phyloP scores from a whole-genome alignment of 108 stramenopile species.

The Skeletonema potamos region DNA sequence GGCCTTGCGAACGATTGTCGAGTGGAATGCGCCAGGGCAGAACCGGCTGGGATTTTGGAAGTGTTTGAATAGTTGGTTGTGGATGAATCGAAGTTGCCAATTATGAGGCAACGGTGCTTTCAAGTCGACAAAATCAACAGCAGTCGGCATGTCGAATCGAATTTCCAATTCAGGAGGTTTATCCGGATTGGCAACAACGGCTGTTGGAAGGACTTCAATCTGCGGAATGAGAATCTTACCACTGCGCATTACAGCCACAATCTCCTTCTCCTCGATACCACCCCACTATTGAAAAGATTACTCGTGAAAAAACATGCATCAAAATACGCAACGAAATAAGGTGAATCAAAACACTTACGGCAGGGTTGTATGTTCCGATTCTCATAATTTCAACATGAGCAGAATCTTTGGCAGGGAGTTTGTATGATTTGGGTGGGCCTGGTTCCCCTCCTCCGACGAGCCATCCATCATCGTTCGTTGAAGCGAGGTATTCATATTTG shows the following conservation, averaged over 20 bases:
- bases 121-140: slow-evolving; percentile 55
- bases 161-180: slow-evolving; percentile 83
- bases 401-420: slow-evolving; percentile 79
- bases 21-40: slow-evolving; percentile 86
- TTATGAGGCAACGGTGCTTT: slow-evolving; percentile 63
- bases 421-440: slow-evolving; percentile 77
- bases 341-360: too few relatives aligned
- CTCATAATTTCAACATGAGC: slow-evolving; percentile 89
- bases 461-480: slow-evolving; percentile 92
- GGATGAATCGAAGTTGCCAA: slow-evolving; percentile 86
- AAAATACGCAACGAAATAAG: too few relatives aligned
- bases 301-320: too few relatives aligned
- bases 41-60: slow-evolving; percentile 77
- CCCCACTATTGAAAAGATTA: too few relatives aligned
- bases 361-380: slow-evolving; percentile 79
- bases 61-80: slow-evolving; percentile 84
- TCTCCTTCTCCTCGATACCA: slow-evolving; percentile 63
- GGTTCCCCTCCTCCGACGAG: slow-evolving; percentile 88
- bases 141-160: slow-evolving; percentile 80
- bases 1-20: slow-evolving; percentile 85
- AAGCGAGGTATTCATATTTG: slow-evolving; percentile 67
- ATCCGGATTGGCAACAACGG: slow-evolving; percentile 82
- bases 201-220: slow-evolving; percentile 83
- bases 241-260: slow-evolving; percentile 62
- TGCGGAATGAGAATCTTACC: slow-evolving; percentile 85